Base-by-base conservation (phyloP, 75 land plant genomes). In the Picea sitchensis region DNA sequence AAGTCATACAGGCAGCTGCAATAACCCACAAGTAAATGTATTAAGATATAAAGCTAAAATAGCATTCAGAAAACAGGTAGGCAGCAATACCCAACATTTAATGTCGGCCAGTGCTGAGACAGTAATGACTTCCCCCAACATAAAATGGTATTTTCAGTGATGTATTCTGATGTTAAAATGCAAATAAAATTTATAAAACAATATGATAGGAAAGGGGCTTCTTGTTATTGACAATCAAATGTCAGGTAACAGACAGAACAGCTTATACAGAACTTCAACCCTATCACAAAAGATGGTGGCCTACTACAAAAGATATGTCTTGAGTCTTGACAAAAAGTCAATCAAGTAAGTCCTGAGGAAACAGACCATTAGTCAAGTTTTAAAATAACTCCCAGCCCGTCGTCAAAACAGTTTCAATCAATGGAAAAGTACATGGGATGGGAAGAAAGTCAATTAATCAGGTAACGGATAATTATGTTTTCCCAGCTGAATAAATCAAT, bases 1-100 rank as follows among this genome's bases (percentile, higher is more conserved):
- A 94, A 65, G 99, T 96, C 99, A 96, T 96, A 77, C 99, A 96
- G 9, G 98, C 99, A 91, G 98, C 99, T 96, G 98, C 64, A 80
- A 71, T 14, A 26, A 30, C 41, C 20, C 23, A 58, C 47, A 79
- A 61, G 32, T 41, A 41, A 15, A 79, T 78, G 34, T 31, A n/a
- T 54, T 81, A 3, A 77, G 80, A 34, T 56, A 32, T 17, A 13
- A 15, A 76, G 69, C 15, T 58, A 21, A 13, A 75, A 41, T 44
- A 75, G 18, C 14, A 21, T 75, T 17, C n/a, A 17, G n/a, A n/a
- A 74, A 75, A 47, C 44, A n/a, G 63, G 44, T 5, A 21, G 26
- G 59, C 51, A 21, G n/a, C 18, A 18, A 75, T 18, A 41, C 17
- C 41, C 76, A 5, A 54, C 2, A 38, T 74, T 74, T 13, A 15